Evolutionary conservation across 176 grass and related monocot genomes (phyloP).

Genomic region (Triticum monococcum): DNA sequence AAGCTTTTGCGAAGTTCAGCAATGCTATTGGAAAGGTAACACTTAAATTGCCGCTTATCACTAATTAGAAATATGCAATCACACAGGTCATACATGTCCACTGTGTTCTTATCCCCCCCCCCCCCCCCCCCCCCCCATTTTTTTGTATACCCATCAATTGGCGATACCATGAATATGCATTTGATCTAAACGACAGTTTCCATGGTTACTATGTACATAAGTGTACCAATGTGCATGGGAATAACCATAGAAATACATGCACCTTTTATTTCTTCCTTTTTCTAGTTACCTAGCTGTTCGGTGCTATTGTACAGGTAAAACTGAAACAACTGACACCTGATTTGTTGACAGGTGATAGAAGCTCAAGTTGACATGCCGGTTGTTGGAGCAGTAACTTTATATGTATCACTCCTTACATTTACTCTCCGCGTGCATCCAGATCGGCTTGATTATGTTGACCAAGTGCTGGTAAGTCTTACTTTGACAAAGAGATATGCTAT

Average conservation of each 20-base stretch:
- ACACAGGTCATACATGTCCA: neutral
- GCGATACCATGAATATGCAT: conserved; percentile 10
- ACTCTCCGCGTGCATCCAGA: conserved; percentile 98
- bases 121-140: too few species aligned
- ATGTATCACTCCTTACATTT: conserved; percentile 96
- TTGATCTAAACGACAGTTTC: neutral
- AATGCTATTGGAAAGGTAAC: conserved; percentile 94
- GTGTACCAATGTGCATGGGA: neutral
- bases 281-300: neutral
- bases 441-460: conserved; percentile 98
- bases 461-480: conserved; percentile 79
- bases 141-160: neutral
- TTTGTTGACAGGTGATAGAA: conserved; percentile 86
- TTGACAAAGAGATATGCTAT: neutral
- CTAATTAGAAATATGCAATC: neutral
- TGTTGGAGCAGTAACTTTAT: conserved; percentile 91
- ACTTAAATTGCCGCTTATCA: neutral
- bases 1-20: conserved; percentile 97
- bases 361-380: conserved; percentile 96
- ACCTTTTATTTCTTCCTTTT: neutral
- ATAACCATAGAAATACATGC: neutral
- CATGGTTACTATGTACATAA: neutral
- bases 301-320: conserved; percentile 10
- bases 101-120: neutral
- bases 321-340: conserved; percentile 7